phyloP scores from a whole-genome alignment of 2,329 filamentous ascomycete species.

The Epichloe amarillans region DNA sequence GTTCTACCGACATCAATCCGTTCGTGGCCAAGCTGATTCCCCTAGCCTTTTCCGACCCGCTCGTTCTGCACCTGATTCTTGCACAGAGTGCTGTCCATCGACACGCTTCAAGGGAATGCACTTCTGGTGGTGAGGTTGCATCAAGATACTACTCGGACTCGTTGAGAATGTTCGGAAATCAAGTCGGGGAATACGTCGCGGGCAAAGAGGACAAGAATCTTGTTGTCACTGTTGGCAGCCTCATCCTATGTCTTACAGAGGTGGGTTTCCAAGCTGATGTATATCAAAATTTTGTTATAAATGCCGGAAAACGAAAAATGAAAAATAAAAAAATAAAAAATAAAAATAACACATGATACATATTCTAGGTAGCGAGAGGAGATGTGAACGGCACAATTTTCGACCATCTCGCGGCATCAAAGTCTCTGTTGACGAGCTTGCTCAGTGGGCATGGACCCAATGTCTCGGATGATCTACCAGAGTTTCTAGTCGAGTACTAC shows the following conservation, averaged over 20 bases:
- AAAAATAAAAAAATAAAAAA: too few relatives aligned
- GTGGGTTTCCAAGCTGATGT: constrained; percentile 14
- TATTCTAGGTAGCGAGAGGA: constrained; percentile 22
- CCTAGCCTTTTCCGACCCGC: constrained; percentile 30
- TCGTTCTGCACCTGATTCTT: constrained; percentile 32
- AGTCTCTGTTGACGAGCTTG: constrained; percentile 25
- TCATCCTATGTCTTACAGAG: constrained; percentile 34
- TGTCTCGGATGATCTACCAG: constrained; percentile 23
- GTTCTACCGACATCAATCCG: constrained; percentile 30
- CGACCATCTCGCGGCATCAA: constrained; percentile 30
- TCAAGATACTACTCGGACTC: constrained; percentile 24
- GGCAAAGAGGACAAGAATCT: constrained; percentile 23
- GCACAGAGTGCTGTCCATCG: constrained; percentile 30
- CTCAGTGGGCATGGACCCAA: constrained; percentile 19
- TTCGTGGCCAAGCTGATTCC: constrained; percentile 32
- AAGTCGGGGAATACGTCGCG: constrained; percentile 20
- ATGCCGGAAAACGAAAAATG: too few relatives aligned
- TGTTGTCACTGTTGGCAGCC: constrained; percentile 28
- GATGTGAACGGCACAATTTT: constrained; percentile 32
- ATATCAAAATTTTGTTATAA: too few relatives aligned
- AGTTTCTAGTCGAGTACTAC: constrained; percentile 35
- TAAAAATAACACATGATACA: background rate
- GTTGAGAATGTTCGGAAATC: constrained; percentile 21
- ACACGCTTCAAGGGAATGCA: constrained; percentile 17
- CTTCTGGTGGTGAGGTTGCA: constrained; percentile 18